A percentile compares a stretch with the other conserved stretches of the same genome.
Conservation (phyloP, 2,329 filamentous ascomycete species). For the Fusarium sp. region DNA sequence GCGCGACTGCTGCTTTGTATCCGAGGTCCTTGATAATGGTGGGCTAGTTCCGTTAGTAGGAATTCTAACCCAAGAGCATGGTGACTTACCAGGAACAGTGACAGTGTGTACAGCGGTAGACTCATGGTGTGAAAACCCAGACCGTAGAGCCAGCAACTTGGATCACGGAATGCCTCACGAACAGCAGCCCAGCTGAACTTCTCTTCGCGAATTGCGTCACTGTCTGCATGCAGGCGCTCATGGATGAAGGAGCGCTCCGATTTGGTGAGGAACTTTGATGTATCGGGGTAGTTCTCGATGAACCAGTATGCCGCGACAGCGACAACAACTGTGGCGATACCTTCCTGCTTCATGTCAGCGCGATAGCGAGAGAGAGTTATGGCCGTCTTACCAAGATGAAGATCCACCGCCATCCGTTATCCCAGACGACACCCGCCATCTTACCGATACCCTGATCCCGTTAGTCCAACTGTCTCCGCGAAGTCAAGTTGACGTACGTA, state of each 20-base stretch:
- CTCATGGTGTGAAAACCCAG: conserved; percentile 78
- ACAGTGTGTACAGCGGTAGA: conserved; percentile 66
- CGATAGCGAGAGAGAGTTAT: too few relatives aligned
- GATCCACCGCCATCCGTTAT: conserved; percentile 67
- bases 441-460: conserved; percentile 59
- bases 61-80: not conserved
- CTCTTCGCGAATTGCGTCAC: conserved; percentile 75
- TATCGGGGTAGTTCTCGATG: conserved; percentile 73
- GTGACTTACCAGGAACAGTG: conserved; percentile 60
- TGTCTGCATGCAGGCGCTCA: conserved; percentile 71
- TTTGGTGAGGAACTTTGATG: conserved; percentile 65
- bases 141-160: conserved; percentile 78
- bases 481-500: conserved; percentile 50
- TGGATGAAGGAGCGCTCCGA: conserved; percentile 67
- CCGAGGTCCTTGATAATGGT: conserved; percentile 65
- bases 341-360: too few relatives aligned
- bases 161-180: conserved; percentile 69
- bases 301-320: conserved; percentile 64
- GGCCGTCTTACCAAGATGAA: conserved; percentile 68
- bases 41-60: conserved; percentile 41
- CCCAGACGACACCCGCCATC: conserved; percentile 62
- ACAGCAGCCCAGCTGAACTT: conserved; percentile 76
- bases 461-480: not conserved
- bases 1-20: conserved; percentile 62
- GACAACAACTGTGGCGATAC: conserved; percentile 64